Base-by-base conservation (phyloP, 2,329 filamentous ascomycete genomes). In the Calonectria hawksworthii region DNA sequence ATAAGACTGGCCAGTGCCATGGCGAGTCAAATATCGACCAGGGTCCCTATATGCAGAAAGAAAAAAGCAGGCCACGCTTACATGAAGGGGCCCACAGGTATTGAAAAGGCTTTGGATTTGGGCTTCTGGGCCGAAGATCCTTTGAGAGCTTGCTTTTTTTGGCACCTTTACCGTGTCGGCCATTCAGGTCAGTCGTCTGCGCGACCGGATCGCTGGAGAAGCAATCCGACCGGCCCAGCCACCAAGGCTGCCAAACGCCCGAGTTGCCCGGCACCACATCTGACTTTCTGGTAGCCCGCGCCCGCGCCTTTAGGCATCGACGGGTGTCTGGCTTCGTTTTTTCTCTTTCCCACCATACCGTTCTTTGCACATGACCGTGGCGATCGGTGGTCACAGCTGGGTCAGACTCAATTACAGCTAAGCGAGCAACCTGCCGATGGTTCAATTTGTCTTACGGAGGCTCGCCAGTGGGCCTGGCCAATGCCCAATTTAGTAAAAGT, bases 1-100 rank as follows among this genome's bases (percentile, higher is more conserved):
- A 64, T 23, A 65, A 26, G 52, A 50, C 11, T 44, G 66, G 50
- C 50, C 56, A 66, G 54, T 59, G 28, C 63, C 61, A 30, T 50
- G 44, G 68, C 41, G 63, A 73, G 44, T 52, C 50, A 68, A 66
- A 67, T 78, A 75, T 74, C 36, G 73, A 74, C 76, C 56, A 68
- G 75, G 74, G 70, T 68, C 28, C n/a, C 51, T 75, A 77, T 77
- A 77, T 34, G 28, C 64, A 70, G 51, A 73, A 51, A 47, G 63
- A 68, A 75, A 79, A 74, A 80, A 80, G 75, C 75, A 76, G 77
- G 72, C 76, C 74, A 80, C 68, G 73, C 70, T 78, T 75, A 75
- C 78, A 79, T 75, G 73, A 66, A 69, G 64, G 74, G 74, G 59
- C 69, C 73, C 75, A 76, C 76, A 52, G 72, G 41, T 73, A 67